phyloP scores from a whole-genome alignment of 441 rosid genomes.

The Manihot esculenta region DNA sequence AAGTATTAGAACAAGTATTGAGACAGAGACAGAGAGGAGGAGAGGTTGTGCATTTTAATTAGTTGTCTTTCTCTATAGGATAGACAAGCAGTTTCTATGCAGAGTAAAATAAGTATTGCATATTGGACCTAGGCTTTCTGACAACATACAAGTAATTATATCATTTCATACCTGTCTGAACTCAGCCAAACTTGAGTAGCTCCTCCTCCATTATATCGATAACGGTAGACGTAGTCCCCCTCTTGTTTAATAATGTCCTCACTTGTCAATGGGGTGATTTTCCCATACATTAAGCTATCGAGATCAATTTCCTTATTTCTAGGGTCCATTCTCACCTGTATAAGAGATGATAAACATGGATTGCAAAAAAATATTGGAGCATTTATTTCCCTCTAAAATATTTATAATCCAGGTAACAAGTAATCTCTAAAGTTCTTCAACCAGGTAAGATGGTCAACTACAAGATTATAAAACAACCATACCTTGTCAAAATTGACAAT shows the following conservation, averaged over 20 bases:
- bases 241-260: conserved; percentile 87
- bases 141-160: neutral
- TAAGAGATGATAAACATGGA: conserved; percentile 13
- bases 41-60: neutral
- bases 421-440: neutral
- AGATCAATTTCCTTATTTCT: conserved; percentile 74
- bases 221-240: conserved; percentile 87
- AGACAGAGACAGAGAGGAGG: neutral
- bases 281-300: conserved; percentile 60
- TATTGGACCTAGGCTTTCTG: neutral
- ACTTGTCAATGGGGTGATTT: conserved; percentile 54
- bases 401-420: neutral
- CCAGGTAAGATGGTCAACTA: neutral
- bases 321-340: conserved; percentile 93
- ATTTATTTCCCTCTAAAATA: conserved; percentile 5
- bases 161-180: conserved; percentile 66
- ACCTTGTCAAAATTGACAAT: conserved; percentile 95
- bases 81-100: neutral
- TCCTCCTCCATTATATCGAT: conserved; percentile 94
- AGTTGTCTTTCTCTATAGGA: neutral
- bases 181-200: conserved; percentile 98
- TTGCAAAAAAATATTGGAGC: neutral
- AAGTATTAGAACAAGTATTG: conserved; percentile 12
- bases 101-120: neutral
- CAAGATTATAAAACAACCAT: conserved; percentile 21